Evolutionary conservation across 2,329 filamentous ascomycete species (phyloP).

Genomic region (Cladophialophora carrionii): DNA sequence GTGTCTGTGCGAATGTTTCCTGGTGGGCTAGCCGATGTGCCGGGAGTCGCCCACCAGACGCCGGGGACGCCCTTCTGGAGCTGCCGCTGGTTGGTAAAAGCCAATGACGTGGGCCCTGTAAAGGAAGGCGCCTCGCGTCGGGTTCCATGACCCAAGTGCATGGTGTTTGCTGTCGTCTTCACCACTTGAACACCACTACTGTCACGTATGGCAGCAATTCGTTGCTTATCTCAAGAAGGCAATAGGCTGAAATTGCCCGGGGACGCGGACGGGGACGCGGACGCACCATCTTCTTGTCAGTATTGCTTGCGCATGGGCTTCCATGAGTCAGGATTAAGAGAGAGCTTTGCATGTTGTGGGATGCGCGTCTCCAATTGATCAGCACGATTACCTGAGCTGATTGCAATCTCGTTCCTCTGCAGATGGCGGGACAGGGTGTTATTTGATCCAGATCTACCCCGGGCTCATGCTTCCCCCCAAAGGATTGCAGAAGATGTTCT

Average conservation of each 20-base stretch:
- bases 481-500: conserved; percentile 2
- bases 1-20: neutral
- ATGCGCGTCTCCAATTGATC: conserved; percentile 11
- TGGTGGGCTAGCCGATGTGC: neutral
- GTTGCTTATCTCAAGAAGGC: conserved; percentile 12
- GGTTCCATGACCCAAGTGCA: neutral
- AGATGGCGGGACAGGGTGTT: conserved; percentile 9
- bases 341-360: neutral
- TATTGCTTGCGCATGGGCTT: conserved; percentile 2
- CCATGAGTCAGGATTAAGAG: conserved; percentile 19
- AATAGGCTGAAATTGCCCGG: conserved; percentile 11
- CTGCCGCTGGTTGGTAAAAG: conserved; percentile 8
- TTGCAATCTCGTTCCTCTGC: conserved; percentile 16
- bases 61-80: neutral
- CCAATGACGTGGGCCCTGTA: neutral
- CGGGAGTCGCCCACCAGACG: neutral
- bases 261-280: conserved; percentile 4
- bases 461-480: neutral
- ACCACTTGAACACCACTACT: conserved; percentile 1
- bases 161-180: neutral
- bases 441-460: conserved; percentile 16
- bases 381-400: conserved; percentile 24
- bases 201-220: neutral
- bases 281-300: neutral
- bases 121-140: neutral